Base-by-base conservation (phyloP, 768 basidiomycete genomes). In the Agrocybe pediades region DNA sequence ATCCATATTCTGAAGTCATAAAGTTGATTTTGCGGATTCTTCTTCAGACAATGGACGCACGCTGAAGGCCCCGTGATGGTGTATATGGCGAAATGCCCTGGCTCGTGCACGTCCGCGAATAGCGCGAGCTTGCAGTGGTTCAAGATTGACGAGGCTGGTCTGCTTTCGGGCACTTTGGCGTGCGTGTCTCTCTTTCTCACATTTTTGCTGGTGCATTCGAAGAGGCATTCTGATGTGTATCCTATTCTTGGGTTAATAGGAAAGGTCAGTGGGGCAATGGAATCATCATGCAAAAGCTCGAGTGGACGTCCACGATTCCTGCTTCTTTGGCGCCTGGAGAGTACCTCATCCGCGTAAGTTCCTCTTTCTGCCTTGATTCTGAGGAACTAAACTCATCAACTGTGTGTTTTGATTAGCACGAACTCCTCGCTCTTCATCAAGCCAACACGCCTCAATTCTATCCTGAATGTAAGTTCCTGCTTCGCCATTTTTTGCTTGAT, bases 381-480 rank as follows among this genome's bases (percentile, higher is more conserved):
- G 41, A 23, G 5, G 9, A 33, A 19, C n/a, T n/a, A n/a, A 23
- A 3, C 25, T 45, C 15, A 8, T 29, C 19, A 9, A 9, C 13
- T n/a, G n/a, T n/a, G n/a, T n/a, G n/a, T n/a, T n/a, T n/a, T n/a
- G n/a, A n/a, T 42, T 30, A 69, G 64, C 64, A 72, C 60, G 69
- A 74, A 56, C 66, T 74, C 13, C 65, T 74, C 36, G 73, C 73
- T 29, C 60, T 74, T 40, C 71, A 73, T 58, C 69, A 71, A 42
- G 69, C 71, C 51, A 72, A 74, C 57, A 71, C 69, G 8, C 71
- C 73, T 20, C 71, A 73, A 55, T 73, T 73, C 66, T 74, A 73
- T 59, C 73, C 73, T 9, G 73, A 73, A 58, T 74, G 73, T 68
- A 47, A 39, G 49, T 33, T 1, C 30, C 26, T 3, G 7, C 2